These are phyloP conservation scores for Dianthus caryophyllus DNA, from an alignment of 148 eudicot species.

Conservation along the genomic window DNA sequence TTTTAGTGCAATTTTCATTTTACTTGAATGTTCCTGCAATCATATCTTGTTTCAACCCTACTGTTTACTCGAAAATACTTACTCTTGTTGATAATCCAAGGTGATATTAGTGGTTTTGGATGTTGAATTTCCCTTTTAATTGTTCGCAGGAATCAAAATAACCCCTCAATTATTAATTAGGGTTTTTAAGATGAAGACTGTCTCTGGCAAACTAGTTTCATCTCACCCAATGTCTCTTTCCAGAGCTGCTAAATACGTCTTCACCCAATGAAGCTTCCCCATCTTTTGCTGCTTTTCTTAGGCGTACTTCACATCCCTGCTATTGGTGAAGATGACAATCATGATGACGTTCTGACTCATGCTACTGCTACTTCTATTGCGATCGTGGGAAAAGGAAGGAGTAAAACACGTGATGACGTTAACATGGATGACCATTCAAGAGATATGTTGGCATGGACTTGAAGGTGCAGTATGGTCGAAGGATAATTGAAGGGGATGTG, in stretches of 20 bases:
- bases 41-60: no score
- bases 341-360: conserved; percentile 41
- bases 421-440: no score
- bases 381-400: conserved; percentile 11
- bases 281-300: conserved; percentile 37
- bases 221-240: conserved; percentile 41
- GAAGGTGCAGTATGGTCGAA: no score
- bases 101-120: no score
- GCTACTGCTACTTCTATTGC: conserved; percentile 3
- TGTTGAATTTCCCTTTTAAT: not conserved
- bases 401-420: not conserved
- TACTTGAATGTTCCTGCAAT: no score
- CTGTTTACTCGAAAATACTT: no score
- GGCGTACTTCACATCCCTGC: conserved; percentile 49
- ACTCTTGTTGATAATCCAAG: no score
- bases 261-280: conserved; percentile 52
- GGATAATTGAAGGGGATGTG: no score
- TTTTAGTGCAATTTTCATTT: no score
- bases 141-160: conserved; percentile 10
- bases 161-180: not conserved
- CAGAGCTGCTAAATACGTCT: conserved; percentile 43
- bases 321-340: no score
- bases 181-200: conserved; percentile 36
- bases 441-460: no score
- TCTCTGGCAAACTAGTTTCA: conserved; percentile 43